These are phyloP conservation scores for Eragrostis tef DNA, from an alignment of 202 grass and related monocot genomes.

Conservation along the genomic window DNA sequence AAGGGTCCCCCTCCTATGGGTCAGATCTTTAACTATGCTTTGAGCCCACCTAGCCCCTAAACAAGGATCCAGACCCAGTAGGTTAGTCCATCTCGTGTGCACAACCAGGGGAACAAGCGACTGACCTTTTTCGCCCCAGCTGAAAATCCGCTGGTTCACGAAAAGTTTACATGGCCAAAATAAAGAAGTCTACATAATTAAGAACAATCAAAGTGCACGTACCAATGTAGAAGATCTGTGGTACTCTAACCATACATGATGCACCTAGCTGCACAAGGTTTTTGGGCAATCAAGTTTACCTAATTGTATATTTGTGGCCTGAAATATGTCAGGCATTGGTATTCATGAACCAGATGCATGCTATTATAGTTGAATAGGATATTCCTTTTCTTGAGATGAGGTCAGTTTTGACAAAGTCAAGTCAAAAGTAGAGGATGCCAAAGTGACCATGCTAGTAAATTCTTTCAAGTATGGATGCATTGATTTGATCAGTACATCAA, in stretches of 20 bases:
- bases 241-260: neutral
- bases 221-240: neutral
- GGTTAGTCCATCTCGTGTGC: too few relatives aligned
- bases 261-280: neutral
- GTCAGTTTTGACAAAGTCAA: slow-evolving; percentile 11
- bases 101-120: too few relatives aligned
- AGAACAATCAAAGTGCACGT: neutral
- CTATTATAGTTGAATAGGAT: slow-evolving; percentile 23
- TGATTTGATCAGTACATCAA: slow-evolving; percentile 20
- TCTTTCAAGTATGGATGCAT: slow-evolving; percentile 13
- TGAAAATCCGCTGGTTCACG: neutral
- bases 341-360: neutral
- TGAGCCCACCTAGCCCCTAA: too few relatives aligned
- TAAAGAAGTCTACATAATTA: neutral
- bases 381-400: slow-evolving; percentile 30
- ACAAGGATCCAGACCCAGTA: too few relatives aligned
- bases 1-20: too few relatives aligned
- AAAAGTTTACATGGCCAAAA: slow-evolving; percentile 21
- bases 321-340: neutral
- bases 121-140: too few relatives aligned
- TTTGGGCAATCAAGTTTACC: neutral
- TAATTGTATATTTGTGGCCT: neutral
- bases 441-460: slow-evolving; percentile 26
- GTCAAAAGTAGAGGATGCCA: neutral
- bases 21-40: too few relatives aligned